Base-by-base conservation (phyloP, 1,139 yeast species). In the Pneumocystis canis region DNA sequence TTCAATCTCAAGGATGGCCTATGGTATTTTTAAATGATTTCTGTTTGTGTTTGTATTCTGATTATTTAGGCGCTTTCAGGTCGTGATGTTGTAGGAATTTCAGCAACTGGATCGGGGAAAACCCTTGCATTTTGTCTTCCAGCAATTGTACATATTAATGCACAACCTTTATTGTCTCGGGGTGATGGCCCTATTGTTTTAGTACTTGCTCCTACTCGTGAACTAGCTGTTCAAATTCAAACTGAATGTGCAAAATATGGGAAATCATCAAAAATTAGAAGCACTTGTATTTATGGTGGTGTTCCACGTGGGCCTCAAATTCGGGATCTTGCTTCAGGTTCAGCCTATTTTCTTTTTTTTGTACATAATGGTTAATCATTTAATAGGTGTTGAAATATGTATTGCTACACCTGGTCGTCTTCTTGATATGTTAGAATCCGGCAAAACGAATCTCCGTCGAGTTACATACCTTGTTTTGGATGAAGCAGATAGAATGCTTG, bases 1-100 rank as follows among this genome's bases (percentile, higher is more conserved):
- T 92, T 74, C 98, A 92, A 79, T 88, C 96, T 76, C 98, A 94
- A 79, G 98, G 98, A 78, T 92, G 98, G 98, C 98, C 98, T 67
- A 92, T 92, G 98, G 98, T 47, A 47, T 9, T 25, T 9, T 11
- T 6, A 11, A 9, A 11, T 9, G 5, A 14, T 25, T 9, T 14
- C 11, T 35, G 16, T 14, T 25, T 47, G 4, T 47, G 3, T 47
- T 20, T 37, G 5, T 37, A 16, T 37, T 47, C 31, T 47, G 16
- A 47, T 25, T 25, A 9, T 25, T 25, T 47, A 47, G 54, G 54
- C 98, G 73, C 81, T 90, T 67, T 84, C 92, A 71, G 98, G 98
- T 79, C 87, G 97, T 78, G 97, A 92, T 76, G 88, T 92, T 90
- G 86, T 92, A 76, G 98, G 98, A 81, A 87, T 92, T 75, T 97